Conservation (phyloP, 768 basidiomycete species). For the Russula brevipes region DNA sequence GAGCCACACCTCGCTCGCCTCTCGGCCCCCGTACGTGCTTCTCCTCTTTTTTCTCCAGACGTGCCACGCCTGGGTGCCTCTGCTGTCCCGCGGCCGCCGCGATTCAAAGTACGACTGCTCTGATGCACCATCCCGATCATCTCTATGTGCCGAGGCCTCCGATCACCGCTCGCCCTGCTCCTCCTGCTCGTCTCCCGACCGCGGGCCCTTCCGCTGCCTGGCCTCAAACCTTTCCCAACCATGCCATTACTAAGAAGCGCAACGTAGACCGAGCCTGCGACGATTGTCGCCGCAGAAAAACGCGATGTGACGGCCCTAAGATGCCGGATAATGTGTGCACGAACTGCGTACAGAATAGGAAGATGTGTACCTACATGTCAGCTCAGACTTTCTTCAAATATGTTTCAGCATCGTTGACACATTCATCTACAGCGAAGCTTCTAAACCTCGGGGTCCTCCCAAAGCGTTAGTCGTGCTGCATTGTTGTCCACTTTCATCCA, state of each 20-base stretch:
- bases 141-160: slow-evolving; percentile 2
- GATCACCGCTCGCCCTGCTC: slow-evolving; percentile 9
- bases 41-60: slow-evolving; percentile 7
- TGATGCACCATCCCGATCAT: slow-evolving; percentile 15
- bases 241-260: slow-evolving; percentile 31
- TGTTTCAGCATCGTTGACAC: neutral
- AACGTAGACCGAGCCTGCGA: slow-evolving; percentile 36
- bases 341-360: slow-evolving; percentile 34
- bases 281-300: slow-evolving; percentile 34
- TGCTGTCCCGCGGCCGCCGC: slow-evolving; percentile 15
- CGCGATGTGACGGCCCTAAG: slow-evolving; percentile 33
- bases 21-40: slow-evolving; percentile 17
- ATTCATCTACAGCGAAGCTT: slow-evolving; percentile 31
- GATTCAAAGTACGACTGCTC: neutral
- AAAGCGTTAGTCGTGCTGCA: slow-evolving; percentile 33
- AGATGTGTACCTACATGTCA: slow-evolving; percentile 36
- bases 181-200: neutral
- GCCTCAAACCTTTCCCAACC: slow-evolving; percentile 17
- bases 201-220: slow-evolving; percentile 2
- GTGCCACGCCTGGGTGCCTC: neutral
- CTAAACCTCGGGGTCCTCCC: slow-evolving; percentile 38
- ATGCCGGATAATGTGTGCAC: slow-evolving; percentile 36
- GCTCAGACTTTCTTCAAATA: neutral
- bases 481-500: neutral
- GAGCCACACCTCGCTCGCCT: neutral